Evolutionary conservation across 208 protist genomes (phyloP).

Genomic region (Leishmania mexicana): DNA sequence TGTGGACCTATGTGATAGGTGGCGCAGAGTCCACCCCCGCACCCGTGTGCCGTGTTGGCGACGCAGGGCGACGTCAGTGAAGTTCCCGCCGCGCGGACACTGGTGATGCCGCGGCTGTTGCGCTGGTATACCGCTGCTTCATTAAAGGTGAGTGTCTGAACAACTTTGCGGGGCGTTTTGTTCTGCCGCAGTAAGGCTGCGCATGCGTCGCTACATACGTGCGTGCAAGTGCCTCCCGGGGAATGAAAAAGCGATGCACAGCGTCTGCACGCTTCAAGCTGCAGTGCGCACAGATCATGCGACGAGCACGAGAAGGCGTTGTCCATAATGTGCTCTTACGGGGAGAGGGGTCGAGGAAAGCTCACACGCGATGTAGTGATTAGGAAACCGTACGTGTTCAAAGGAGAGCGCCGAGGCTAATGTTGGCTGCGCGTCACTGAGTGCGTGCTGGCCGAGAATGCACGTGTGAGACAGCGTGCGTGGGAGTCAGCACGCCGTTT

Average conservation of each 20-base stretch:
- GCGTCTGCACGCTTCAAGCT: neutral
- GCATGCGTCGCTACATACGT: neutral
- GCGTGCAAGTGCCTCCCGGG: neutral
- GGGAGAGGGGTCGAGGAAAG: neutral
- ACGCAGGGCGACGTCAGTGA: neutral
- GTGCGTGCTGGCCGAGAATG: neutral
- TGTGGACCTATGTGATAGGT: conserved; percentile 2
- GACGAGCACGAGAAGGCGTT: neutral
- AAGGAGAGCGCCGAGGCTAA: neutral
- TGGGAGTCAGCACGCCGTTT: neutral
- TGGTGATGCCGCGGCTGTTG: neutral
- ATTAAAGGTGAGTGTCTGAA: conserved; percentile 4
- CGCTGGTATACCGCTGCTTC: neutral
- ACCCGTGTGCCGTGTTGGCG: neutral
- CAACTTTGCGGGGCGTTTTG: neutral
- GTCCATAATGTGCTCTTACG: neutral
- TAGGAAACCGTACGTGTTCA: neutral
- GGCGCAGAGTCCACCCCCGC: neutral
- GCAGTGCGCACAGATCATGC: neutral
- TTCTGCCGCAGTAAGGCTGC: neutral
- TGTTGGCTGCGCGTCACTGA: neutral
- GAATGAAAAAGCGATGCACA: neutral
- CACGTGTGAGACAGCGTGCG: neutral
- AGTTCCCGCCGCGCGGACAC: neutral
- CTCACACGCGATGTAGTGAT: neutral